Percentiles rank a stretch among this genome's conserved stretches.
Conservation (phyloP, 768 basidiomycete species). For the Tricholoma furcatifolium region DNA sequence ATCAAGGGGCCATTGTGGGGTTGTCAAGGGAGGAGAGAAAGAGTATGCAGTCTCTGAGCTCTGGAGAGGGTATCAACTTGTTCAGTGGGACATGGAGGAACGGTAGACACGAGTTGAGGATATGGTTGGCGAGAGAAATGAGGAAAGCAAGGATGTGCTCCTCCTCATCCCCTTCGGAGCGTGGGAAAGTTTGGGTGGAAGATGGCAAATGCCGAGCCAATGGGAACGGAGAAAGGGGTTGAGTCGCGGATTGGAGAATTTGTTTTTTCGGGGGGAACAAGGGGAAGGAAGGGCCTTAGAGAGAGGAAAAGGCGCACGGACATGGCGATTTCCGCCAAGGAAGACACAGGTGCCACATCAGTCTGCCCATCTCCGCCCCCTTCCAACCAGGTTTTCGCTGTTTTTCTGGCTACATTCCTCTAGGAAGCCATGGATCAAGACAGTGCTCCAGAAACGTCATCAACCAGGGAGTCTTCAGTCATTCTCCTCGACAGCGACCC, state of each 20-base stretch:
- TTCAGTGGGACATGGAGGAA: too few species aligned
- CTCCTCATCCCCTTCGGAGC: constrained; percentile 5
- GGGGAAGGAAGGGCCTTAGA: constrained; percentile 5
- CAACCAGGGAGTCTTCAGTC: constrained; percentile 3
- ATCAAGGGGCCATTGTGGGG: too few species aligned
- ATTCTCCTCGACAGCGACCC: background rate
- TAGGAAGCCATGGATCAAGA: background rate
- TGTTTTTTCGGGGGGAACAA: constrained; percentile 2
- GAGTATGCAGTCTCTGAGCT: too few species aligned
- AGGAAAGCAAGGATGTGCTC: background rate
- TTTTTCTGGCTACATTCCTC: constrained; percentile 14
- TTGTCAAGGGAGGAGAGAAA: too few species aligned
- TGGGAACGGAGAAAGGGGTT: constrained; percentile 20
- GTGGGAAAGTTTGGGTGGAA: constrained; percentile 24
- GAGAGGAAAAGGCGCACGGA: constrained; percentile 23
- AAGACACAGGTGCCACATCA: constrained; percentile 14
- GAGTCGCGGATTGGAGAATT: constrained; percentile 23
- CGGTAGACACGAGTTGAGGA: too few species aligned
- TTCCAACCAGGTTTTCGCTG: constrained; percentile 11
- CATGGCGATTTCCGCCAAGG: constrained; percentile 24
- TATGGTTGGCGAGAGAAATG: too few species aligned
- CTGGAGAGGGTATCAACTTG: too few species aligned
- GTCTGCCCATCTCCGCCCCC: constrained; percentile 3
- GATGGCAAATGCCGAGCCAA: constrained; percentile 41
- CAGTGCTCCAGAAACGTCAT: background rate